Conservation (phyloP, 2,329 filamentous ascomycete species). For the Ophiostoma sp. region DNA sequence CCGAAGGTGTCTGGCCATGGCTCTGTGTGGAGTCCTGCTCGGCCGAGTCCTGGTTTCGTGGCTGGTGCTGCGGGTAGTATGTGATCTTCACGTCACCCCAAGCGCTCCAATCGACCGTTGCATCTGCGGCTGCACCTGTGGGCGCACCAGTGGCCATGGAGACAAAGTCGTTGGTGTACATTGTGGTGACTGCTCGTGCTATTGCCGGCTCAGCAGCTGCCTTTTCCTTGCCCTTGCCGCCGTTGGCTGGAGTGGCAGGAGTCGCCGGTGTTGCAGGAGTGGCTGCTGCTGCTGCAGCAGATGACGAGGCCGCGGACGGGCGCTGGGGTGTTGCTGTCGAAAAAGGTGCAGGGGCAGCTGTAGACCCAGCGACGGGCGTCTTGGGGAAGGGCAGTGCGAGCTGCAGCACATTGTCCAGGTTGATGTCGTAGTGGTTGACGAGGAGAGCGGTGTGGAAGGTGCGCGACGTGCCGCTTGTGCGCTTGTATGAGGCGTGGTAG, state of each 20-base stretch:
- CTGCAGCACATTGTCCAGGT: conserved; percentile 75
- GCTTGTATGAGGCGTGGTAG: conserved; percentile 83
- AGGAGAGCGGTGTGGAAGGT: conserved; percentile 68
- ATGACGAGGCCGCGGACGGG: background rate
- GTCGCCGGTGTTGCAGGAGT: conserved; percentile 46
- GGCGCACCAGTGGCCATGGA: conserved; percentile 55
- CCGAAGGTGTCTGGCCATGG: background rate
- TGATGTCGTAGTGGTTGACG: conserved; percentile 76
- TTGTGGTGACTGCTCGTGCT: conserved; percentile 48
- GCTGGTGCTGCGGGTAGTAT: conserved; percentile 59
- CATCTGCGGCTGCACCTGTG: conserved; percentile 31
- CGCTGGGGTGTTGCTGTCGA: conserved; percentile 14
- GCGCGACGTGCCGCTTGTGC: conserved; percentile 59
- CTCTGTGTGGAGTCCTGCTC: conserved; percentile 21
- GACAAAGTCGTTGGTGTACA: conserved; percentile 80
- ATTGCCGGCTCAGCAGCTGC: conserved; percentile 32
- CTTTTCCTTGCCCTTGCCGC: conserved; percentile 71
- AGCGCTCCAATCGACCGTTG: conserved; percentile 54
- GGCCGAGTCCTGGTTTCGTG: conserved; percentile 28
- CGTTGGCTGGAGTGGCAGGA: conserved; percentile 37
- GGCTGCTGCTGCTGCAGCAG: conserved; percentile 29
- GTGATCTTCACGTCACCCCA: conserved; percentile 76
- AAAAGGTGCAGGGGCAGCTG: conserved; percentile 32
- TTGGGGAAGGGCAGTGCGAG: conserved; percentile 78
- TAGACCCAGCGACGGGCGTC: conserved; percentile 51